Conservation (phyloP, 257 asterid genomes). For the Rhazya stricta region DNA sequence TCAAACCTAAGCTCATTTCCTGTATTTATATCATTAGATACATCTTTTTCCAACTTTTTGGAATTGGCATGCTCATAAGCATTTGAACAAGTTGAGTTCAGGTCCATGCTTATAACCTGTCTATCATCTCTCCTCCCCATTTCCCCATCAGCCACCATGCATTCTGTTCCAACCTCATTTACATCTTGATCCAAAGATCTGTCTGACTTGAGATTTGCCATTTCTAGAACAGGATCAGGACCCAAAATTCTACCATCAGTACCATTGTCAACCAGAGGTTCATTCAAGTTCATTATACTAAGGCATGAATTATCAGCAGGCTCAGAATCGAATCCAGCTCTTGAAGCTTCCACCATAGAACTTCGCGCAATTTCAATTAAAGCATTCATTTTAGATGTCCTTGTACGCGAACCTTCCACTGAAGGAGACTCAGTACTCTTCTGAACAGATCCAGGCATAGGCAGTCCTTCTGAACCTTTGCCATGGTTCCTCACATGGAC, state of each 20-base stretch:
- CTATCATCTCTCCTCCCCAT: constrained; percentile 25
- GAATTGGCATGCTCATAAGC: constrained; percentile 34
- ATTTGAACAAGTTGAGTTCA: constrained; percentile 29
- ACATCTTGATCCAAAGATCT: constrained; percentile 26
- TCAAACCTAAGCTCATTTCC: constrained; percentile 26
- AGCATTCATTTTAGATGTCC: constrained; percentile 50
- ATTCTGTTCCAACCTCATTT: constrained; percentile 30
- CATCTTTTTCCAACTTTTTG: constrained; percentile 30
- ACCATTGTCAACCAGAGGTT: constrained; percentile 30
- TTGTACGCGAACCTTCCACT: constrained; percentile 30
- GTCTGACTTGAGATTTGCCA: constrained; percentile 30
- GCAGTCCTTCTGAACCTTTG: constrained; percentile 40
- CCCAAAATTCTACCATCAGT: constrained; percentile 26
- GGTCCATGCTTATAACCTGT: constrained; percentile 26
- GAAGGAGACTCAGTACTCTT: constrained; percentile 33
- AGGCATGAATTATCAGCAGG: constrained; percentile 28
- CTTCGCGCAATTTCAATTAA: constrained; percentile 50
- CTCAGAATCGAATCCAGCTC: constrained; percentile 29
- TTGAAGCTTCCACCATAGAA: constrained; percentile 35
- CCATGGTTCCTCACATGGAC: constrained; percentile 72
- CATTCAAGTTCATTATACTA: constrained; percentile 35
- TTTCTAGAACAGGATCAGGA: constrained; percentile 30
- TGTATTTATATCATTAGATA: constrained; percentile 31
- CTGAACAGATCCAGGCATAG: constrained; percentile 27
- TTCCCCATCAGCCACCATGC: constrained; percentile 27